These are phyloP conservation scores for Oryza glumipatula DNA, from an alignment of 176 grass and related monocot species.

Conservation along the genomic window DNA sequence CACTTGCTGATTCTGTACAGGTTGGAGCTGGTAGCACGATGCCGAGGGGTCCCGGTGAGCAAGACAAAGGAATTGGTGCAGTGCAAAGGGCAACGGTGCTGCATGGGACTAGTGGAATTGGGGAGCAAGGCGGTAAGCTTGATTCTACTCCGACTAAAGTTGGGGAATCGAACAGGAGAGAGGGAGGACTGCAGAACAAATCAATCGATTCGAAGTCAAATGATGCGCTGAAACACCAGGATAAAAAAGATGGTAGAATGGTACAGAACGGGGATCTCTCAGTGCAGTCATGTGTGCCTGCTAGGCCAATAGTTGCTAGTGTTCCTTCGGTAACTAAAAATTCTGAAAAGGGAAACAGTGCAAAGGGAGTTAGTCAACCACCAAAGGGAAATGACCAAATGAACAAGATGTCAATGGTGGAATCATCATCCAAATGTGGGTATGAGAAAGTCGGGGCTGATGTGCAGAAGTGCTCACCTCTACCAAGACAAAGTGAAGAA, in stretches of 20 bases:
- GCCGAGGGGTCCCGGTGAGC: too few species aligned
- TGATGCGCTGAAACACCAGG: background rate
- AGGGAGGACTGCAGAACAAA: background rate
- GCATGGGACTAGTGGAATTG: too few species aligned
- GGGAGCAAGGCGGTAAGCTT: background rate
- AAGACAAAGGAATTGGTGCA: too few species aligned
- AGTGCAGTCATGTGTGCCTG: background rate
- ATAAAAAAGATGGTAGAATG: background rate
- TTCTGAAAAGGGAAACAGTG: background rate
- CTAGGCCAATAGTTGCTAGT: background rate
- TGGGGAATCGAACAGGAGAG: background rate
- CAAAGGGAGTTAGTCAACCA: background rate
- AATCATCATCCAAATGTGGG: slow-evolving; percentile 2
- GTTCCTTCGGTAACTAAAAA: background rate
- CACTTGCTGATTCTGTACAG: too few species aligned
- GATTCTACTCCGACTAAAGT: background rate
- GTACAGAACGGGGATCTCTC: background rate
- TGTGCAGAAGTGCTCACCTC: slow-evolving; percentile 1
- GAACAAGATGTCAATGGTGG: background rate
- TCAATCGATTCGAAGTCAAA: background rate
- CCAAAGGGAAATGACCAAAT: background rate
- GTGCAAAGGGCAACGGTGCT: too few species aligned
- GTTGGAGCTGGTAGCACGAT: too few species aligned
- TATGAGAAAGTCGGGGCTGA: background rate
- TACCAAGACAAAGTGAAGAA: background rate